These are phyloP conservation scores for Balamuthia mandrillaris DNA, from an alignment of 208 protist genomes.

Conservation along the genomic window DNA sequence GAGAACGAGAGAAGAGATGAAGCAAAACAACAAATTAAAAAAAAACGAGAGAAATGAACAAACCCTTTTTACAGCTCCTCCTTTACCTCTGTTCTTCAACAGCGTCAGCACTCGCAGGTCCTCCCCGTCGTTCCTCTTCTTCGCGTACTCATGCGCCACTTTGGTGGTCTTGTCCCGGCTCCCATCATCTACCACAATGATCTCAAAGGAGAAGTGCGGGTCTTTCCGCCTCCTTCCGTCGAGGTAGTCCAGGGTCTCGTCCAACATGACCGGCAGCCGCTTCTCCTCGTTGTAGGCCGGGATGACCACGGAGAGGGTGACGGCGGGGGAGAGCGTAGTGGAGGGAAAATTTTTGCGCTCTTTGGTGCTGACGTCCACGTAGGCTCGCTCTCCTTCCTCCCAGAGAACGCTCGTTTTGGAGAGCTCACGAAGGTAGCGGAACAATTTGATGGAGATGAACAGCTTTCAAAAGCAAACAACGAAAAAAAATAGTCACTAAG, in stretches of 20 bases:
- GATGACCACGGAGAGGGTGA: constrained; percentile 64
- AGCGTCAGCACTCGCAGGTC: constrained; percentile 58
- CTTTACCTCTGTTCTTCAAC: constrained; percentile 71
- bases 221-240: constrained; percentile 44
- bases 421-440: not conserved
- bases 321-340: not conserved
- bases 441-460: too few species aligned
- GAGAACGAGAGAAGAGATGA: not conserved
- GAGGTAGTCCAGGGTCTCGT: constrained; percentile 64
- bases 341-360: constrained; percentile 7
- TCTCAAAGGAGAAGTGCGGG: constrained; percentile 65
- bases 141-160: constrained; percentile 34
- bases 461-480: too few species aligned
- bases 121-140: constrained; percentile 42
- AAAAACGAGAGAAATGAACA: not conserved
- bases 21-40: not conserved
- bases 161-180: constrained; percentile 62
- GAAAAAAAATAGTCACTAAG: too few species aligned
- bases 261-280: constrained; percentile 59
- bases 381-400: constrained; percentile 1
- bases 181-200: constrained; percentile 73
- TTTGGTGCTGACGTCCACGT: not conserved
- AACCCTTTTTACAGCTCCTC: constrained; percentile 66
- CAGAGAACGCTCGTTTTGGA: not conserved
- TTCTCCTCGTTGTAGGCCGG: constrained; percentile 75